phyloP scores from a whole-genome alignment of 1,284 basidiomycete genomes.

The Irpex rosettiformis region DNA sequence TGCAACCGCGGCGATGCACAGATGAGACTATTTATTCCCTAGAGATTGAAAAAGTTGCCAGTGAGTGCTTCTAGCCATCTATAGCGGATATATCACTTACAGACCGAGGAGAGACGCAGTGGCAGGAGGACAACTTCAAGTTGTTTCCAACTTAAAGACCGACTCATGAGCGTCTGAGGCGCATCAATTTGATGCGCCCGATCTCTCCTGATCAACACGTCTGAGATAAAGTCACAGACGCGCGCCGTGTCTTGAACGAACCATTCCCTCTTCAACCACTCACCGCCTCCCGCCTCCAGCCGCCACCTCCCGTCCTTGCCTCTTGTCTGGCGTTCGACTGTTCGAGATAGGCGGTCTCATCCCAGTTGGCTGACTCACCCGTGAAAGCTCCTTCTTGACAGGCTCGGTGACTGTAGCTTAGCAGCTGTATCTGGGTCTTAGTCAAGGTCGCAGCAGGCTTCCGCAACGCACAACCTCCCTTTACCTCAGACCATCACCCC shows the following conservation, averaged over 20 bases:
- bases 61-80: too few species aligned
- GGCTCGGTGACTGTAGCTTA: not conserved
- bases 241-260: constrained; percentile 1
- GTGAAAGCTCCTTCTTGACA: not conserved
- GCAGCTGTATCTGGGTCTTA: not conserved
- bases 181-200: constrained; percentile 2
- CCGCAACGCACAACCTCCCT: not conserved
- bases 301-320: not conserved
- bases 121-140: too few species aligned
- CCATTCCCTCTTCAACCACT: not conserved
- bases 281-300: not conserved
- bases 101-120: too few species aligned
- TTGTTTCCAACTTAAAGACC: too few species aligned
- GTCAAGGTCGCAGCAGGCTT: not conserved
- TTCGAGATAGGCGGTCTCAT: not conserved
- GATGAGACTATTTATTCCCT: too few species aligned
- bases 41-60: too few species aligned
- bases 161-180: not conserved
- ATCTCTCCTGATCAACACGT: not conserved
- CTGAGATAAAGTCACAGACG: not conserved
- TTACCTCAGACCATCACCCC: not conserved
- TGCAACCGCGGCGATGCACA: too few species aligned
- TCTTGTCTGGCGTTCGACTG: not conserved
- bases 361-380: not conserved
- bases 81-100: too few species aligned